Evolutionary conservation across 2,329 filamentous ascomycete species (phyloP), one percentile per base, ranked within the genome.

Genomic region (Trichophaea hybrida): DNA sequence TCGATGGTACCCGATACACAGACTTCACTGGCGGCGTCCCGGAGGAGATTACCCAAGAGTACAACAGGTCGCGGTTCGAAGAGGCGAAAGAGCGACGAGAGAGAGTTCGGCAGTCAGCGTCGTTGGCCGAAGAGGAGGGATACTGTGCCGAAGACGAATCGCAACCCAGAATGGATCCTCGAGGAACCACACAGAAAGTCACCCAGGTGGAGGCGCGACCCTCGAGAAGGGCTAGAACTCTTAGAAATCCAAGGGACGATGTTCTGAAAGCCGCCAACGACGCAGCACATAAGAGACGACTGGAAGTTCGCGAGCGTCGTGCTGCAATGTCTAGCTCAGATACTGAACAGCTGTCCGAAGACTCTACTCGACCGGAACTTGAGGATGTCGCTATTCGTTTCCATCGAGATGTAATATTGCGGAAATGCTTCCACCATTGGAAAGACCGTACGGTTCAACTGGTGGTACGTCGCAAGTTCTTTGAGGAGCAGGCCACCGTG

Each of bases 381-480:
- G 2, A 55, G 46, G 59, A 62, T 49, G 59, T 53, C 24, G 48
- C 48, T 12, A 51, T 5, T 32, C n/a, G 50, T 12, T 13, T 37
- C 13, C 37, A 53, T 53, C n/a, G n/a, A 6, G 49, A 54, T 32
- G 34, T 40, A 4, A 49, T 62, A n/a, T n/a, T 58, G n/a, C 59
- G 55, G 49, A 43, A 53, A 40, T 56, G 51, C 46, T 64, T 65
- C 33, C 55, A 37, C 24, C 50, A 61, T 49, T 65, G 63, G 63
- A 59, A 64, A 24, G 43, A 48, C 6, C 6, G 51, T 35, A 64
- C 63, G 17, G 50, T 59, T 44, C 58, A 61, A 55, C 40, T 35
- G 38, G 63, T 65, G 59, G 63, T 61, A 63, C 38, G 61, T 61
- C 40, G 44, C 48, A 33, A 59, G 40, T 59, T 43, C 54, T 51